These are phyloP conservation scores for Helianthus tuberosus DNA, from an alignment of 129 eudicot genomes.

Conservation along the genomic window DNA sequence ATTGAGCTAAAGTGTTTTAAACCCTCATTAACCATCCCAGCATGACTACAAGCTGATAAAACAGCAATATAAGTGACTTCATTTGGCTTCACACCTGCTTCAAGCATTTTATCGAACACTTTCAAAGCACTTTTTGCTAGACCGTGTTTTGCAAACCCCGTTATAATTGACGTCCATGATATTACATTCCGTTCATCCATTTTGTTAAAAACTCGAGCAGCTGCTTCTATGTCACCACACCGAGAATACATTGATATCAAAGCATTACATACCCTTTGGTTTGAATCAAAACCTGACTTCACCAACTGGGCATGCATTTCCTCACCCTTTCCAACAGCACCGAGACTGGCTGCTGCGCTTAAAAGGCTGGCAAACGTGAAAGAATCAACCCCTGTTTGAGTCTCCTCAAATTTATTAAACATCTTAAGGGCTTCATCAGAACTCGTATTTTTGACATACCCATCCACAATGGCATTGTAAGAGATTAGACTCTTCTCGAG, in stretches of 20 bases:
- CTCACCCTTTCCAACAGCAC: constrained; percentile 76
- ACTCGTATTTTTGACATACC: constrained; percentile 45
- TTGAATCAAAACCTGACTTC: constrained; percentile 60
- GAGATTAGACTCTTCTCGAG: constrained; percentile 72
- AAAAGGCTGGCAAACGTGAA: constrained; percentile 77
- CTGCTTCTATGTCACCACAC: constrained; percentile 69
- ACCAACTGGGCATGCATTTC: constrained; percentile 65
- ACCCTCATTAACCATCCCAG: constrained; percentile 60
- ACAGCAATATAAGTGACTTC: constrained; percentile 66
- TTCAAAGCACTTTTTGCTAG: constrained; percentile 54
- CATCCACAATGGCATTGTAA: constrained; percentile 59
- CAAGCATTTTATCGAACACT: constrained; percentile 61
- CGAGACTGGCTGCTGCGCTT: constrained; percentile 77
- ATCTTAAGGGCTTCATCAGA: constrained; percentile 53
- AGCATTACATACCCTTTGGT: constrained; percentile 52
- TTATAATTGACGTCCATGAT: constrained; percentile 74
- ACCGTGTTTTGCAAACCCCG: constrained; percentile 80
- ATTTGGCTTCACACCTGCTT: constrained; percentile 56
- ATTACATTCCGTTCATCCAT: constrained; percentile 55
- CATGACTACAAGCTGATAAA: constrained; percentile 80
- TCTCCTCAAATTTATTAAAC: constrained; percentile 43
- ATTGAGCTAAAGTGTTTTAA: constrained; percentile 52
- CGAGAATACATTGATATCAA: constrained; percentile 73
- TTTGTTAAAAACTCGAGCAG: constrained; percentile 48
- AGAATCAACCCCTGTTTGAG: constrained; percentile 48